Conservation (phyloP, 2,329 filamentous ascomycete genomes). For the Colletotrichum plurivorum region DNA sequence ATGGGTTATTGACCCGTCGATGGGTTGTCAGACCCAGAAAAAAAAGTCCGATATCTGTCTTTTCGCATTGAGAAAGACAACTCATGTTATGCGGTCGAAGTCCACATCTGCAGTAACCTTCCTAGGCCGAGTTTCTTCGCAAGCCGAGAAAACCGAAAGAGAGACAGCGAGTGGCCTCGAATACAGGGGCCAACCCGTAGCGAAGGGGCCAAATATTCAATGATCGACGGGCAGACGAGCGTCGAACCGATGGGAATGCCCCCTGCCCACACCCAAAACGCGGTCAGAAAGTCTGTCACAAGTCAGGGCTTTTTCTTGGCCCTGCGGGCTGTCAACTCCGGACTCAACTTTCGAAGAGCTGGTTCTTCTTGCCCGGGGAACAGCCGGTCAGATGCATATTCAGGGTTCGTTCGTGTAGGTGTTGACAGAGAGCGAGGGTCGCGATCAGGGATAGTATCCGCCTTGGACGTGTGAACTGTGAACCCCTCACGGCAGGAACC, state of each 20-base stretch:
- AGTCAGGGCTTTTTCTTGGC: conserved; percentile 11
- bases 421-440: no score
- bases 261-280: background rate
- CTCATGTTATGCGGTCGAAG: background rate
- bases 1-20: no score
- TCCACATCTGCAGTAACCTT: conserved; percentile 16
- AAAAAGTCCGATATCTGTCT: conserved; percentile 6
- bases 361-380: background rate
- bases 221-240: conserved; percentile 3
- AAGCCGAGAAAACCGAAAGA: background rate
- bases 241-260: background rate
- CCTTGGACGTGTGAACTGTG: no score
- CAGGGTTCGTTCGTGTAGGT: background rate
- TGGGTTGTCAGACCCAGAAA: no score
- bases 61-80: conserved; percentile 9
- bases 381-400: conserved; percentile 2
- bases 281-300: conserved; percentile 22
- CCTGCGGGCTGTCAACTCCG: conserved; percentile 21
- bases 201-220: background rate
- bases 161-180: no score
- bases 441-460: no score
- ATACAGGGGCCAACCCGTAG: conserved; percentile 2
- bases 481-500: no score
- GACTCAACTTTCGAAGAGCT: background rate
- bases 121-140: background rate